Conservation (phyloP, 2,329 filamentous ascomycete genomes). For the Mycosphaerelloides madeirae region DNA sequence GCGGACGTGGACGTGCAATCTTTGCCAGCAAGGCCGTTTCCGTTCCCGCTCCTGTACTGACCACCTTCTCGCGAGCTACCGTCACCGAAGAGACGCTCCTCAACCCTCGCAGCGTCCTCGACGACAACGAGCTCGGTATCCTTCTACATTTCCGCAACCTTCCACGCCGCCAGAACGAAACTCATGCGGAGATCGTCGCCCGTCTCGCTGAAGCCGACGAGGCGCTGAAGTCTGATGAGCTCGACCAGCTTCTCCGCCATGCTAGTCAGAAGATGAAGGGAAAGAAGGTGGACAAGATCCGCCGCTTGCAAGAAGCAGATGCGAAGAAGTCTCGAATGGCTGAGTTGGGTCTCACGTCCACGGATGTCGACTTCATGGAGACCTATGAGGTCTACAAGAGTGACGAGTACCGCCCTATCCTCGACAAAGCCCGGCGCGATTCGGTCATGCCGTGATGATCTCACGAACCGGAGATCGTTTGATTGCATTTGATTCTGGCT, state of each 20-base stretch:
- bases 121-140: conserved; percentile 22
- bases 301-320: conserved; percentile 25
- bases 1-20: neutral
- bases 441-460: too few species aligned
- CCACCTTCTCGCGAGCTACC: too few species aligned
- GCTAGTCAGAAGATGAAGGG: conserved; percentile 15
- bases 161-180: conserved; percentile 16
- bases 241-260: conserved; percentile 16
- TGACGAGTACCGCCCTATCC: neutral
- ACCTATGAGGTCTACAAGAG: conserved; percentile 21
- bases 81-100: conserved; percentile 23
- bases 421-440: too few species aligned
- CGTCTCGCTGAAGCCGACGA: conserved; percentile 22
- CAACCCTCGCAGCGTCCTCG: conserved; percentile 27
- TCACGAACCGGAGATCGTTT: too few species aligned
- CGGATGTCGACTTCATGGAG: conserved; percentile 20
- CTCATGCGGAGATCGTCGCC: conserved; percentile 28
- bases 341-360: conserved; percentile 7
- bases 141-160: conserved; percentile 25
- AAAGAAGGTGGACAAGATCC: conserved; percentile 23
- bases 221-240: conserved; percentile 11
- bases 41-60: too few species aligned
- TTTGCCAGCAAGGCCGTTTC: neutral
- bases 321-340: conserved; percentile 18
- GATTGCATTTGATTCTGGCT: too few species aligned